Conservation (phyloP, 495 filamentous ascomycete species). For the Aspergillus haitiensis region DNA sequence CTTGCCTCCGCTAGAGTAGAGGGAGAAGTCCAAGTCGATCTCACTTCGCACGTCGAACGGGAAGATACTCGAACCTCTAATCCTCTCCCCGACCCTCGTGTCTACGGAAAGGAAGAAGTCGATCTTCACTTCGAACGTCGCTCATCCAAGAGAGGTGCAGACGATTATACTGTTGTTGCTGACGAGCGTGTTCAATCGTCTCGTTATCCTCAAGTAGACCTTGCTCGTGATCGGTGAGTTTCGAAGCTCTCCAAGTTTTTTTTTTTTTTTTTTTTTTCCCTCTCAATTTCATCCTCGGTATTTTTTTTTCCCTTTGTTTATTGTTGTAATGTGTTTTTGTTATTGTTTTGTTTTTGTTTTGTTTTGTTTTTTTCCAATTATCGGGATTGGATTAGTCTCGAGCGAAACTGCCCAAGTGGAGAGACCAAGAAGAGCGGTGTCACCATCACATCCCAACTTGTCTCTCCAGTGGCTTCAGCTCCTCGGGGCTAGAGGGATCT, state of each 20-base stretch:
- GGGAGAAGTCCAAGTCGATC: slow-evolving; percentile 82
- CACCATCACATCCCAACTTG: slow-evolving; percentile 17
- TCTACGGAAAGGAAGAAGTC: slow-evolving; percentile 79
- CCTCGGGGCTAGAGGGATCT: slow-evolving; percentile 34
- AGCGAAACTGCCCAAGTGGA: slow-evolving; percentile 24
- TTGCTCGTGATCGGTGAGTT: slow-evolving; percentile 55
- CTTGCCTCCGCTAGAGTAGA: slow-evolving; percentile 71
- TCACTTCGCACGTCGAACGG: slow-evolving; percentile 81
- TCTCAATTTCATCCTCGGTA: neutral
- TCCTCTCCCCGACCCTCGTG: slow-evolving; percentile 64
- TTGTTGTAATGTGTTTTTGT: slow-evolving; percentile 6
- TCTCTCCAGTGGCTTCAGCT: slow-evolving; percentile 20
- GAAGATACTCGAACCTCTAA: slow-evolving; percentile 77
- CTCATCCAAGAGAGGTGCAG: slow-evolving; percentile 35
- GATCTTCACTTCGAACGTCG: slow-evolving; percentile 64
- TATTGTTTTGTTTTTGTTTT: slow-evolving; percentile 9
- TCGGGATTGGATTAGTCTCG: slow-evolving; percentile 3
- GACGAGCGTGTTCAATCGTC: slow-evolving; percentile 23
- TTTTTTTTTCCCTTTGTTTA: slow-evolving; percentile 4
- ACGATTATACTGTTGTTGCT: slow-evolving; percentile 36
- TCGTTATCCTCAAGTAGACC: slow-evolving; percentile 51
- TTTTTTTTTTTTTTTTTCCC: slow-evolving; percentile 22
- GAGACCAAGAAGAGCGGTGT: slow-evolving; percentile 31
- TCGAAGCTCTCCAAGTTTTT: slow-evolving; percentile 13
- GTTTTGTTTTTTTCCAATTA: neutral